phyloP scores from a whole-genome alignment of 2,329 filamentous ascomycete genomes.

The Beauveria brongniartii region DNA sequence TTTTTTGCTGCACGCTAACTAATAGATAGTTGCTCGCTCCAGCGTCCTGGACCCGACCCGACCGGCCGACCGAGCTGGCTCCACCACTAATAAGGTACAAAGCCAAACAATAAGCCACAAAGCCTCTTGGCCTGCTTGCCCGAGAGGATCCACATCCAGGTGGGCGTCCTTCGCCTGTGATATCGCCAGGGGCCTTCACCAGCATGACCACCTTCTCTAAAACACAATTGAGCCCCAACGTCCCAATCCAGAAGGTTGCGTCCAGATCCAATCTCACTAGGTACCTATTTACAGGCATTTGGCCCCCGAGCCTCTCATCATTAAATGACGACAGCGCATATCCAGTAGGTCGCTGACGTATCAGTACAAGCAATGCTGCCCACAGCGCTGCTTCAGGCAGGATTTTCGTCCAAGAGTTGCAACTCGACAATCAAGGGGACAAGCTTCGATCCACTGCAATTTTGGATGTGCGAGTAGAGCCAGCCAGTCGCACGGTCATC shows the following conservation, averaged over 20 bases:
- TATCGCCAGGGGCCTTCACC: neutral
- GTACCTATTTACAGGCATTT: neutral
- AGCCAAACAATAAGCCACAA: too few relatives aligned
- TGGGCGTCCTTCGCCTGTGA: neutral
- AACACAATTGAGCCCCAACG: neutral
- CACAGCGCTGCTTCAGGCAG: neutral
- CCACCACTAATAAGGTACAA: neutral
- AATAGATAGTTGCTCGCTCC: neutral
- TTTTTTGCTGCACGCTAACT: neutral
- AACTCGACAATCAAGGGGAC: neutral
- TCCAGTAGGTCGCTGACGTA: conserved; percentile 3
- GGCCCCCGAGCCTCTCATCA: neutral
- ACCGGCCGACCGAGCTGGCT: neutral
- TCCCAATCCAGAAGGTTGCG: neutral
- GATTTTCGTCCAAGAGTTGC: neutral
- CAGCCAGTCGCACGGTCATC: neutral
- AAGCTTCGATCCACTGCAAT: neutral
- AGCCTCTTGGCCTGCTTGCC: neutral
- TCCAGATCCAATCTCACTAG: conserved; percentile 4
- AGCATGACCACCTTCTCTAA: neutral
- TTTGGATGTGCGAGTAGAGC: neutral
- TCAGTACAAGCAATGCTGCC: neutral
- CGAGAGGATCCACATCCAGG: neutral
- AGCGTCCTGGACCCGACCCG: too few relatives aligned
- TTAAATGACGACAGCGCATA: neutral